Percentiles rank a stretch among this genome's conserved stretches.
These are phyloP conservation scores for Cymodocea nodosa DNA, from an alignment of 116 monocot genomes.

Conservation along the genomic window DNA sequence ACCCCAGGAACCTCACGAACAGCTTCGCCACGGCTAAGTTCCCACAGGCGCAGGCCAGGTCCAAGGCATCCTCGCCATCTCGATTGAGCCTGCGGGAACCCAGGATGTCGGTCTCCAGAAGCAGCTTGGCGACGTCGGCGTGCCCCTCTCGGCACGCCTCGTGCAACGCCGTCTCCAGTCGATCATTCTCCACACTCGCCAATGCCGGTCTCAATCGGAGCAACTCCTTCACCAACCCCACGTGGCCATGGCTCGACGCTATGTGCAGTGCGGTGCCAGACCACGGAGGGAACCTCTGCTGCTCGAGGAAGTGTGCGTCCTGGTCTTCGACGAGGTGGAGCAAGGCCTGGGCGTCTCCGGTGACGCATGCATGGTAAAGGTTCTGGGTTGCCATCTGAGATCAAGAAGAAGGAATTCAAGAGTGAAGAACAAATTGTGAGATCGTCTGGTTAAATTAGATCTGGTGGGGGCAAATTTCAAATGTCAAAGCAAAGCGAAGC, in stretches of 20 bases:
- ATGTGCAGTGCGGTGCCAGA: not conserved
- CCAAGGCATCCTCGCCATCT: too few species aligned
- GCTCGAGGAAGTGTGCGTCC: not conserved
- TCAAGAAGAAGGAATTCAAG: too few species aligned
- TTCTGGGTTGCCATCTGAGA: not conserved
- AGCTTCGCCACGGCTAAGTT: too few species aligned
- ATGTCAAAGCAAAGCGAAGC: too few species aligned
- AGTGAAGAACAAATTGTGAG: too few species aligned
- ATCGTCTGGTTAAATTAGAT: too few species aligned
- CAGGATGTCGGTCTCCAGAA: not conserved
- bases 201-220: not conserved
- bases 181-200: not conserved
- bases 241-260: not conserved
- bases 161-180: constrained; percentile 3
- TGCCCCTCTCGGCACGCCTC: constrained; percentile 4
- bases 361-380: not conserved
- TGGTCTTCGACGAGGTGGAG: not conserved
- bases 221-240: constrained; percentile 1
- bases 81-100: too few species aligned
- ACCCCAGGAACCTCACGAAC: too few species aligned
- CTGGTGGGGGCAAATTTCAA: too few species aligned
- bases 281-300: not conserved
- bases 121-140: not conserved
- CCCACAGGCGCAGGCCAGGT: too few species aligned
- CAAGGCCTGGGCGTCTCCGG: not conserved